These are phyloP conservation scores for Moelleriella libera DNA, from an alignment of 2,329 filamentous ascomycete species.

Conservation along the genomic window DNA sequence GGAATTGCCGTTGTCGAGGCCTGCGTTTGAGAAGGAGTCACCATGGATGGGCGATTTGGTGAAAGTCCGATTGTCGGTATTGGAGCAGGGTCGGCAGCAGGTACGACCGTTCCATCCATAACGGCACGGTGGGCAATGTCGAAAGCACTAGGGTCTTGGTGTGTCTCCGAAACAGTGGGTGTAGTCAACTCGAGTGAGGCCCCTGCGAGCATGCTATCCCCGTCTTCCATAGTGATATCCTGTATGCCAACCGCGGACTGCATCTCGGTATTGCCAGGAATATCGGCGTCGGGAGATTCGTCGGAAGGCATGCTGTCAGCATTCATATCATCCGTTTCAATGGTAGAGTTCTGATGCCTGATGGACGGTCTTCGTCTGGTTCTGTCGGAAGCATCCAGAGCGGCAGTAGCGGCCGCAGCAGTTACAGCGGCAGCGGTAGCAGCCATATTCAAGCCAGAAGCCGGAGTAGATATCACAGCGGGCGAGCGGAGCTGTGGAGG, in stretches of 20 bases:
- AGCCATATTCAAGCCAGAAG: conserved; percentile 14
- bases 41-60: conserved; percentile 54
- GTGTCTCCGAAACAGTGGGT: conserved; percentile 65
- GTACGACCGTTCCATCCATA: conserved; percentile 74
- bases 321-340: conserved; percentile 74
- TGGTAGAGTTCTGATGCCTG: conserved; percentile 81
- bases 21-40: conserved; percentile 61
- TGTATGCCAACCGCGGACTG: conserved; percentile 74
- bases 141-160: conserved; percentile 74
- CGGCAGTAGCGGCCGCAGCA: conserved; percentile 28
- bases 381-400: conserved; percentile 33
- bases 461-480: conserved; percentile 24
- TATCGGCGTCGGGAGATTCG: conserved; percentile 60
- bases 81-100: conserved; percentile 50
- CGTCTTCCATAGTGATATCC: conserved; percentile 66
- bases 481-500: conserved; percentile 45
- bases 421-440: conserved; percentile 29
- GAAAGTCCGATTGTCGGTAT: conserved; percentile 60
- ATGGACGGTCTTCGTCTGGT: conserved; percentile 68
- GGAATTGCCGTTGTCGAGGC: conserved; percentile 59
- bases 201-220: conserved; percentile 64
- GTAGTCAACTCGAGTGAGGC: conserved; percentile 62
- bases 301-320: conserved; percentile 73
- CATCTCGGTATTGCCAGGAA: conserved; percentile 67
- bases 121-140: conserved; percentile 81